These are phyloP conservation scores for Dillenia turbinata DNA, from an alignment of 164 flowering plant species.

Conservation along the genomic window DNA sequence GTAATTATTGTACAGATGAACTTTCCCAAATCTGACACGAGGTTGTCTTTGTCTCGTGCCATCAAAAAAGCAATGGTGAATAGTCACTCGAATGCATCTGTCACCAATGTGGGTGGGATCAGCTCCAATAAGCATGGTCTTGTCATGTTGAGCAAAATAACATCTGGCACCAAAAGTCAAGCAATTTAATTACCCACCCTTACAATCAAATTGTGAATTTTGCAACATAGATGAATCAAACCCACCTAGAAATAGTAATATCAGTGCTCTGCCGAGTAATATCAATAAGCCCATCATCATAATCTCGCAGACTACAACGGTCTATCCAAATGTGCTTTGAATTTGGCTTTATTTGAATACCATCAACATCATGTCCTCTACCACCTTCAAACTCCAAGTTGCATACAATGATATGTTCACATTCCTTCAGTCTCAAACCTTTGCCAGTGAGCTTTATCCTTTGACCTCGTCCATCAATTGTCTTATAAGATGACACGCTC, in stretches of 20 bases:
- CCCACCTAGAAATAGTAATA: slow-evolving; percentile 73
- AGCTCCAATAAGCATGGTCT: slow-evolving; percentile 88
- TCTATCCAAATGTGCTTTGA: slow-evolving; percentile 91
- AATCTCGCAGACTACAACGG: slow-evolving; percentile 77
- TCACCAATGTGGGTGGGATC: slow-evolving; percentile 68
- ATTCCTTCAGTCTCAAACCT: slow-evolving; percentile 76
- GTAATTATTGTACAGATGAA: slow-evolving; percentile 83
- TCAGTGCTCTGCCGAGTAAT: slow-evolving; percentile 81
- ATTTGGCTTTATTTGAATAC: slow-evolving; percentile 83
- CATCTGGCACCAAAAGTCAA: slow-evolving; percentile 44
- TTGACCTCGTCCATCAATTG: slow-evolving; percentile 88
- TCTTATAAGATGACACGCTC: slow-evolving; percentile 73
- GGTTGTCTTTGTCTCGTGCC: slow-evolving; percentile 89
- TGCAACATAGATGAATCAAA: background rate
- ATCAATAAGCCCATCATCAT: slow-evolving; percentile 86
- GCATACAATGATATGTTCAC: slow-evolving; percentile 81
- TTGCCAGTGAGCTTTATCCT: slow-evolving; percentile 68
- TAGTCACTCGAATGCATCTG: slow-evolving; percentile 78
- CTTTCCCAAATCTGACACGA: slow-evolving; percentile 82
- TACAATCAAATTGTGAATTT: background rate
- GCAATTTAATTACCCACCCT: background rate
- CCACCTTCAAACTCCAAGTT: slow-evolving; percentile 87
- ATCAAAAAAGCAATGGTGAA: slow-evolving; percentile 88
- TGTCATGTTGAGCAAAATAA: slow-evolving; percentile 66
- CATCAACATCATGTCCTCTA: slow-evolving; percentile 81